Evolutionary conservation across 2,329 filamentous ascomycete genomes (phyloP).

Genomic region (Penicillium sp.): DNA sequence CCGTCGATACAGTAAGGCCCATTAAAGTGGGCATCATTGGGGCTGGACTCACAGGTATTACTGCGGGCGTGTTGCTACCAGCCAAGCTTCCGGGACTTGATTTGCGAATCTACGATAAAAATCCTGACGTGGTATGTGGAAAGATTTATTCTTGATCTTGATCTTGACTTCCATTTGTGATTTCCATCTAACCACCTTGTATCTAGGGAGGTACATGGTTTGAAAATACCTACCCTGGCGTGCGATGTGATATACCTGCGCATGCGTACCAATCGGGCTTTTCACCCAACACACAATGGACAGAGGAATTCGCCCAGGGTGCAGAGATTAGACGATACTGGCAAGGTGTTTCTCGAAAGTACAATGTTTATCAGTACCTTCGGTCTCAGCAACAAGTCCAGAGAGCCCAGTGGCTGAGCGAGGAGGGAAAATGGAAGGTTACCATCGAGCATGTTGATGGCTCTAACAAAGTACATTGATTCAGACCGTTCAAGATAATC

Average conservation of each 20-base stretch:
- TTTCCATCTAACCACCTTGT: background rate
- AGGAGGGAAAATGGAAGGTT: constrained; percentile 56
- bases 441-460: constrained; percentile 39
- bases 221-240: constrained; percentile 60
- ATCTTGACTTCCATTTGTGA: constrained; percentile 38
- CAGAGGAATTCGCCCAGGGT: constrained; percentile 65
- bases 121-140: constrained; percentile 60
- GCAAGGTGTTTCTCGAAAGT: constrained; percentile 61
- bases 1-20: constrained; percentile 50
- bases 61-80: constrained; percentile 65
- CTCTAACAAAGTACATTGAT: constrained; percentile 19
- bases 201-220: constrained; percentile 48
- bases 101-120: constrained; percentile 68
- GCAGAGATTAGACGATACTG: constrained; percentile 68
- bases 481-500: background rate
- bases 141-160: background rate
- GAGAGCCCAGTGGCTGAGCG: constrained; percentile 56
- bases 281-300: constrained; percentile 67
- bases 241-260: constrained; percentile 67
- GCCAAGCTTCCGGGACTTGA: constrained; percentile 67
- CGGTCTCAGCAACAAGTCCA: constrained; percentile 58
- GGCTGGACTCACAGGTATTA: constrained; percentile 63
- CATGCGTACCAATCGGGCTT: constrained; percentile 71
- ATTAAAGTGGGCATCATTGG: constrained; percentile 63
- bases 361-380: constrained; percentile 62